phyloP scores from a whole-genome alignment of 129 eudicot genomes.

The Flaveria sonorensis region DNA sequence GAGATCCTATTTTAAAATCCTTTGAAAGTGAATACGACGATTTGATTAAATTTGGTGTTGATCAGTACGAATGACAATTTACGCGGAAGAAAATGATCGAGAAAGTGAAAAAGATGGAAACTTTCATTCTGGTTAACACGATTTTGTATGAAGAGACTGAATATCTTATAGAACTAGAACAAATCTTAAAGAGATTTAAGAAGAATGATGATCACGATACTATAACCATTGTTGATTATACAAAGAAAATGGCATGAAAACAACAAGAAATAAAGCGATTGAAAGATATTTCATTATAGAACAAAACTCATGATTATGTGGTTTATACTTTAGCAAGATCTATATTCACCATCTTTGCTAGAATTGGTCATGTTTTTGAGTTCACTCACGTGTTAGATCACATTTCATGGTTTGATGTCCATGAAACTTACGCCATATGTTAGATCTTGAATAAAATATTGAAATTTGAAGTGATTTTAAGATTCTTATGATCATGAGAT shows the following conservation, averaged over 20 bases:
- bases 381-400: slow-evolving; percentile 32
- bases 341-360: slow-evolving; percentile 52
- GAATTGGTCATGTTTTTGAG: slow-evolving; percentile 68
- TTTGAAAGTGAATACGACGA: slow-evolving; percentile 61
- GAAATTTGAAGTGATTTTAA: slow-evolving; percentile 11
- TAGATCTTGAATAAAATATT: slow-evolving; percentile 19
- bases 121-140: slow-evolving; percentile 46
- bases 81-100: slow-evolving; percentile 64
- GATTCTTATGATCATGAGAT: slow-evolving; percentile 11
- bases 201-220: slow-evolving; percentile 46
- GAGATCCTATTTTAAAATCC: slow-evolving; percentile 52
- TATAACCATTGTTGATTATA: slow-evolving; percentile 44
- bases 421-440: slow-evolving; percentile 17
- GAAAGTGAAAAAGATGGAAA: slow-evolving; percentile 76
- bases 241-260: slow-evolving; percentile 54
- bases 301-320: slow-evolving; percentile 56
- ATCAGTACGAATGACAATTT: slow-evolving; percentile 65
- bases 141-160: slow-evolving; percentile 73
- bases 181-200: slow-evolving; percentile 61
- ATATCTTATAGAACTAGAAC: slow-evolving; percentile 67
- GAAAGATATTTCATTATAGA: slow-evolving; percentile 62
- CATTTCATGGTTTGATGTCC: slow-evolving; percentile 8
- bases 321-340: slow-evolving; percentile 62
- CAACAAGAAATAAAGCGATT: slow-evolving; percentile 58
- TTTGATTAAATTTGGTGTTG: slow-evolving; percentile 49